Base-by-base conservation (phyloP, 225 moss, liverwort and hornwort species). In the Bryum argenteum region DNA sequence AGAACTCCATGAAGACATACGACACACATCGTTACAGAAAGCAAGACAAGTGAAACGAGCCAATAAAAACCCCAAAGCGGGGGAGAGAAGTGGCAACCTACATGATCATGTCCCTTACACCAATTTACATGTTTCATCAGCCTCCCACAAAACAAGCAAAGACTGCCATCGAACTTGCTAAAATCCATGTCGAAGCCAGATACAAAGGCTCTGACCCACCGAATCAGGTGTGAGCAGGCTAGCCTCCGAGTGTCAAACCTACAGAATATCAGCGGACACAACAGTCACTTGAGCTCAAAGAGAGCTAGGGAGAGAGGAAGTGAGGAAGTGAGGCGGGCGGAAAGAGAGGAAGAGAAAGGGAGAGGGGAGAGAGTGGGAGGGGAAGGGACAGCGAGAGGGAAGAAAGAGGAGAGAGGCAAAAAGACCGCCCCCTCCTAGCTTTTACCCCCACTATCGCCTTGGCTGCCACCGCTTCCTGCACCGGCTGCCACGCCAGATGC, bases 91-190 rank as follows among this genome's bases (percentile, higher is more conserved):
- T 71, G 61, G 69, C 85, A 82, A 78, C 76, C 78, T 80, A 77
- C 77, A 78, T 65, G 70, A 78, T 83, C 78, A 82, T 77, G 80
- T 70, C 82, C 87, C 81, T 79, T 72, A 79, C 82, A 89, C 84
- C 85, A 90, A 90, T 93, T 89, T 90, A 90, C 93, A 91, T 72
- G 89, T 86, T 84, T 89, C 84, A 93, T 78, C 79, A 77, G 79
- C 86, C 87, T 86, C 70, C 33, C 84, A 89, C 78, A 86, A 74
- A 79, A 77, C 17, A 73, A 75, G 79, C 69, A 84, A 77, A 60
- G 60, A 61, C 59, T 76, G 86, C 76, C 84, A 82, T 74, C 69
- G 63, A 84, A 86, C 84, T 83, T 81, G 85, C 84, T 88, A 84
- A 81, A 88, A 84, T 88, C 84, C 80, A 82, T 81, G 88, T 73